Conservation (phyloP, 345 rosid species). For the Geranium rotundifolium region DNA sequence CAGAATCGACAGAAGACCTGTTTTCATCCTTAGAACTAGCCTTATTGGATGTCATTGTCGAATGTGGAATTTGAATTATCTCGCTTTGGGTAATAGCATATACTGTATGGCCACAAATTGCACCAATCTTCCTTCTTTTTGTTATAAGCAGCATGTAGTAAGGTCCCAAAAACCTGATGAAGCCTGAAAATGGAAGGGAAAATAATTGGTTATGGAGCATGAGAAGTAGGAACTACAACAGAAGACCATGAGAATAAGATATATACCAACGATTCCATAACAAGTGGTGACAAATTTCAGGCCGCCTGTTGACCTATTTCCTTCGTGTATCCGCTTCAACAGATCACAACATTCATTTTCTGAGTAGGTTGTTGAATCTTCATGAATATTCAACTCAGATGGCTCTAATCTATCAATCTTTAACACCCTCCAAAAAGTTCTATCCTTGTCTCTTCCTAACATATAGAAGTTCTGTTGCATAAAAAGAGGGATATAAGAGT, state of each 20-base stretch:
- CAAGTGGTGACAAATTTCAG: not conserved
- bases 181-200: conserved; percentile 34
- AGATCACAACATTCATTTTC: not conserved
- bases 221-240: not conserved
- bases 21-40: conserved; percentile 89
- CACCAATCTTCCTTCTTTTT: conserved; percentile 78
- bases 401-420: not conserved
- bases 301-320: not conserved
- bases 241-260: not conserved
- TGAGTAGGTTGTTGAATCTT: not conserved
- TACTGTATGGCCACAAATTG: conserved; percentile 62
- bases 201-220: not conserved
- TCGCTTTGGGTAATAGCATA: conserved; percentile 60
- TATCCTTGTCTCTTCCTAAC: not conserved
- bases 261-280: not conserved
- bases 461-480: not conserved
- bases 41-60: conserved; percentile 63
- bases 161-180: conserved; percentile 85
- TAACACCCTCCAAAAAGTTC: not conserved
- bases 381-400: not conserved
- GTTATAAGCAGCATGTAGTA: conserved; percentile 88
- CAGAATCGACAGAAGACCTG: conserved; percentile 90
- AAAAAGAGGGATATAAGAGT: too few species aligned
- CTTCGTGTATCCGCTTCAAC: not conserved
- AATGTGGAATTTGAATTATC: conserved; percentile 61